A percentile compares a stretch with the other conserved stretches of the same genome.
These are phyloP conservation scores for Podospora conica DNA, from an alignment of 495 filamentous ascomycete species.

Conservation along the genomic window DNA sequence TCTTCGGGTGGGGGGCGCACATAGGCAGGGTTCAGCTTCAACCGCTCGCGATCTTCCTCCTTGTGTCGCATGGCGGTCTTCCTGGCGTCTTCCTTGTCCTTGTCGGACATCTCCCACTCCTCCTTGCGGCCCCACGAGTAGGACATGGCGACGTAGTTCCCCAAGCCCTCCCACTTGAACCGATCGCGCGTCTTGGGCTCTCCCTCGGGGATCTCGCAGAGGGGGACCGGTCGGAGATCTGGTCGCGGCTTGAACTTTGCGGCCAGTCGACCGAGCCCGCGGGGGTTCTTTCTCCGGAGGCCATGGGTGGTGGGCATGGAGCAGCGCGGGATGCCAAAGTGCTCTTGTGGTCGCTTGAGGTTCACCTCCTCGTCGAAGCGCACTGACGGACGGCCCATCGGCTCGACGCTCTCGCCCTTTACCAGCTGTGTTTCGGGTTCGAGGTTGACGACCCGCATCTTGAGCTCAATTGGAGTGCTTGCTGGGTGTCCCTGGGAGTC, in stretches of 20 bases:
- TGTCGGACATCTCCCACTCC: not conserved
- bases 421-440: not conserved
- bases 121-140: not conserved
- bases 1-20: not conserved
- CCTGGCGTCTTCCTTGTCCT: not conserved
- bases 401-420: not conserved
- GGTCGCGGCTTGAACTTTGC: not conserved
- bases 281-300: not conserved
- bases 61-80: not conserved
- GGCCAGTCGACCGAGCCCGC: not conserved
- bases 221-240: not conserved
- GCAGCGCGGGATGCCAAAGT: not conserved
- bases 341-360: not conserved
- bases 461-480: not conserved
- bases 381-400: not conserved
- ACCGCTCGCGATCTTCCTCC: not conserved
- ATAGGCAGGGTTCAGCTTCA: not conserved
- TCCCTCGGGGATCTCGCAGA: not conserved
- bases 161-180: not conserved
- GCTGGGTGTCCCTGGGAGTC: not conserved
- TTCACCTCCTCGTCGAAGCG: not conserved
- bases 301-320: not conserved
- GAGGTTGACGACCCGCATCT: not conserved
- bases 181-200: not conserved
- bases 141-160: not conserved